phyloP scores from a whole-genome alignment of 2,329 filamentous ascomycete genomes.

The Aspergillus carbonarius region DNA sequence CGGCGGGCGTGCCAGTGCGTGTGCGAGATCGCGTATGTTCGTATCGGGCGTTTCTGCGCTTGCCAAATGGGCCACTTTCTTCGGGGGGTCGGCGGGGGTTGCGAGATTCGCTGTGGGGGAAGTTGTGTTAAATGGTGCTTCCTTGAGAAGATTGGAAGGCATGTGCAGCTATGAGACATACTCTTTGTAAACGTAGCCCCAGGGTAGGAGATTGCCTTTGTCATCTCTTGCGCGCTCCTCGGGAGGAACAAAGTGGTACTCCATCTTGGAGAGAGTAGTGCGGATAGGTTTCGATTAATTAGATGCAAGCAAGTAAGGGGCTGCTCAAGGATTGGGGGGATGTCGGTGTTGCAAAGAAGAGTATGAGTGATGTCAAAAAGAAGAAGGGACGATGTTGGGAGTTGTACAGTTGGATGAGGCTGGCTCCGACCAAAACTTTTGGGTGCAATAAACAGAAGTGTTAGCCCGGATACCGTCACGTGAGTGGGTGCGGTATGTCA shows the following conservation, averaged over 20 bases:
- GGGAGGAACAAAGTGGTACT: constrained; percentile 65
- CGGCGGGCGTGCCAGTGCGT: constrained; percentile 59
- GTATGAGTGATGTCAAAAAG: not conserved
- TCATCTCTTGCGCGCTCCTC: constrained; percentile 61
- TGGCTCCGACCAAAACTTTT: constrained; percentile 21
- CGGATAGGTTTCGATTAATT: not conserved
- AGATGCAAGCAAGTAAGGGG: not conserved
- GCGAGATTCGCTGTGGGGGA: constrained; percentile 41
- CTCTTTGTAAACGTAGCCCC: constrained; percentile 63
- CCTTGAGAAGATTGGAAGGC: not conserved
- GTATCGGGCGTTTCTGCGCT: constrained; percentile 47
- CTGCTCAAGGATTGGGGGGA: not conserved
- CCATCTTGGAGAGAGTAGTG: constrained; percentile 44
- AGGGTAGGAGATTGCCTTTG: constrained; percentile 60
- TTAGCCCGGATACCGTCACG: constrained; percentile 26
- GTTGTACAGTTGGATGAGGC: not conserved
- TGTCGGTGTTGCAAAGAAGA: not conserved
- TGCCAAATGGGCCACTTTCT: constrained; percentile 64
- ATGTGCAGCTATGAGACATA: constrained; percentile 41
- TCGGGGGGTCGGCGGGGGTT: constrained; percentile 55
- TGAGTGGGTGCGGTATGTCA: constrained; percentile 10
- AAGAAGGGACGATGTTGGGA: not conserved
- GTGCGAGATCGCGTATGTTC: constrained; percentile 51
- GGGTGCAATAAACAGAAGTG: constrained; percentile 24
- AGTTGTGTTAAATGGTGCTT: constrained; percentile 24